A percentile compares a stretch with the other conserved stretches of the same genome.
Evolutionary conservation across 495 filamentous ascomycete species (phyloP).

Genomic region (Daldinia grandis): DNA sequence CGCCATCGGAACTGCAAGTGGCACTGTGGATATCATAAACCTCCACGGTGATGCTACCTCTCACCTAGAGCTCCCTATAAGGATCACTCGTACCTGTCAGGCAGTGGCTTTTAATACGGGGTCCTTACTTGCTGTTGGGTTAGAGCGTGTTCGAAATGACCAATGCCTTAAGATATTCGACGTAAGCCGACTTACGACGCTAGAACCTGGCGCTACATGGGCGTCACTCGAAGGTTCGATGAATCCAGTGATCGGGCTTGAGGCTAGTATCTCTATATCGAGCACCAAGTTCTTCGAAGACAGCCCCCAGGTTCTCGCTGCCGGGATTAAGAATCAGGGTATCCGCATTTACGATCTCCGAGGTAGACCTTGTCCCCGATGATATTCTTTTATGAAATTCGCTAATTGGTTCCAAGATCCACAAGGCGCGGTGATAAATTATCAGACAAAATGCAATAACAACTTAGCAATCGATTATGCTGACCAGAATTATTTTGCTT

Average conservation of each 20-base stretch:
- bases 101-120: constrained; percentile 86
- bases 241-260: constrained; percentile 76
- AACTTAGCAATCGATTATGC: constrained; percentile 89
- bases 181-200: constrained; percentile 69
- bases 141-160: constrained; percentile 92
- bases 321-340: constrained; percentile 84
- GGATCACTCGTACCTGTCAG: constrained; percentile 88
- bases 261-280: constrained; percentile 84
- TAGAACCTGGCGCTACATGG: constrained; percentile 49
- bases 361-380: constrained; percentile 60
- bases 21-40: constrained; percentile 82
- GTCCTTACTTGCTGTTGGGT: constrained; percentile 81
- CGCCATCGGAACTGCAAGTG: constrained; percentile 83
- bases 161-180: constrained; percentile 95
- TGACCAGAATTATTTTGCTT: constrained; percentile 94
- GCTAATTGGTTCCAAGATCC: constrained; percentile 53
- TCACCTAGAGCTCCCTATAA: constrained; percentile 77
- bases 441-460: constrained; percentile 84
- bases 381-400: neutral
- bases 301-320: constrained; percentile 81
- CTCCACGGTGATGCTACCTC: constrained; percentile 72
- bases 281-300: constrained; percentile 91
- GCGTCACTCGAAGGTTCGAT: constrained; percentile 49
- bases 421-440: constrained; percentile 62
- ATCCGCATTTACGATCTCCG: constrained; percentile 90